These are phyloP conservation scores for Plectranthus barbatus DNA, from an alignment of 257 asterid genomes.

Conservation along the genomic window DNA sequence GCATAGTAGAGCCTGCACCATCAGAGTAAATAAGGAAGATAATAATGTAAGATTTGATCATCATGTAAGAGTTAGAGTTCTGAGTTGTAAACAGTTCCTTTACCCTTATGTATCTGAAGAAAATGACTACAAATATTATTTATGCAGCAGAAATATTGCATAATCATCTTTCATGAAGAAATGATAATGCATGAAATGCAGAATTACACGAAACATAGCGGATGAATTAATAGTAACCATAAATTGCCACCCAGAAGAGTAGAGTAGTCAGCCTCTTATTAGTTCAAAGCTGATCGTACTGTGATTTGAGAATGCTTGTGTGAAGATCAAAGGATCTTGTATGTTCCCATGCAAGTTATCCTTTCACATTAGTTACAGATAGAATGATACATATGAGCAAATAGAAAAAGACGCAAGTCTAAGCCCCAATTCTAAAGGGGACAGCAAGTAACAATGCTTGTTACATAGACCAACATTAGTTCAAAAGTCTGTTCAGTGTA, in stretches of 20 bases:
- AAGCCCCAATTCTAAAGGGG: background rate
- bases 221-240: background rate
- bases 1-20: constrained; percentile 92
- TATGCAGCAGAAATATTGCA: background rate
- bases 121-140: background rate
- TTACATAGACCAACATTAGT: background rate
- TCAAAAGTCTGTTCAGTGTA: background rate
- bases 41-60: background rate
- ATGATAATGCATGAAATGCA: background rate
- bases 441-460: background rate
- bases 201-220: background rate
- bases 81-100: background rate
- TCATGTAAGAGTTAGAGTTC: background rate
- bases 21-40: constrained; percentile 16
- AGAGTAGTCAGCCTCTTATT: background rate
- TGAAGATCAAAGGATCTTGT: background rate
- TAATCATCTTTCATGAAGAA: background rate
- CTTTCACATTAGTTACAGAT: background rate
- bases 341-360: background rate
- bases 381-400: background rate
- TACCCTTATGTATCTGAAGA: background rate
- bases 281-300: background rate
- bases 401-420: background rate
- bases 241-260: background rate
- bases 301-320: background rate